Evolutionary conservation across 345 rosid species (phyloP).

Genomic region (Eucalyptus paniculata): DNA sequence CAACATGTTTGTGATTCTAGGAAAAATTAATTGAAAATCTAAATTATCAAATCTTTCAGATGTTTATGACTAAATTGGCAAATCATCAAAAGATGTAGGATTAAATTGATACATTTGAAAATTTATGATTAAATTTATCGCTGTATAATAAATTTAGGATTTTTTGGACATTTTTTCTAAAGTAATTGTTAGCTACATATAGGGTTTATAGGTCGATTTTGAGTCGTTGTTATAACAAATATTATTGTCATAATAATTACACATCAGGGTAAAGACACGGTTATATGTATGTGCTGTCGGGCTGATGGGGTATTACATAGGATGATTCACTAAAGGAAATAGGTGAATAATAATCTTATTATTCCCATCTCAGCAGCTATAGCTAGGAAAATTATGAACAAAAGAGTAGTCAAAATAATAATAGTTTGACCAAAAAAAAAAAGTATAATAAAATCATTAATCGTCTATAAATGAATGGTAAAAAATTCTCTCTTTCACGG

Average conservation of each 20-base stretch:
- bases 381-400: neutral
- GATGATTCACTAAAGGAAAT: neutral
- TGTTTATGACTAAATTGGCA: too few relatives aligned
- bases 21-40: neutral
- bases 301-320: neutral
- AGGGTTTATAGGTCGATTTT: neutral
- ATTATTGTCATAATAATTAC: neutral
- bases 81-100: too few relatives aligned
- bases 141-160: too few relatives aligned
- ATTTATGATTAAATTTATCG: too few relatives aligned
- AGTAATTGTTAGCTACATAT: too few relatives aligned
- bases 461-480: neutral
- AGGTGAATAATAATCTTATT: neutral
- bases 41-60: accelerated
- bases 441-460: neutral
- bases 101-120: too few relatives aligned
- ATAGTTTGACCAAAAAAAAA: neutral
- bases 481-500: neutral
- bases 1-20: neutral
- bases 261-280: neutral
- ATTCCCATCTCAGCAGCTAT: neutral
- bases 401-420: neutral
- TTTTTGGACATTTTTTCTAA: neutral
- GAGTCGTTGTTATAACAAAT: neutral
- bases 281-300: neutral